Evolutionary conservation across 768 basidiomycete genomes (phyloP).

Genomic region (Mycena maculata): DNA sequence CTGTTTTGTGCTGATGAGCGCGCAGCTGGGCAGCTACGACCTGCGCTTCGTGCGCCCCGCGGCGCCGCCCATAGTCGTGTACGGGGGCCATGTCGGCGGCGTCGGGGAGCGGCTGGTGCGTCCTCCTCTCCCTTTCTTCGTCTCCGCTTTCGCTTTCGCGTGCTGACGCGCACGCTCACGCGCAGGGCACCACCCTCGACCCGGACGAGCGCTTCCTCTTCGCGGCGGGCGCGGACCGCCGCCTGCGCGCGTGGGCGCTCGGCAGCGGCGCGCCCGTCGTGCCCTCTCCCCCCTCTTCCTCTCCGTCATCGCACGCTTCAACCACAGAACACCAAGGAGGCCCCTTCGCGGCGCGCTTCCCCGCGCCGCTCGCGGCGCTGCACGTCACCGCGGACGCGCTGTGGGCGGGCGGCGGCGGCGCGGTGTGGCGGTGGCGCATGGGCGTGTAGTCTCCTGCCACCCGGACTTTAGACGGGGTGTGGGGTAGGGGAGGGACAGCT

Average conservation of each 20-base stretch:
- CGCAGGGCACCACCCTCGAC: slow-evolving; percentile 72
- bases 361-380: slow-evolving; percentile 1
- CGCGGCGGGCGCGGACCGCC: slow-evolving; percentile 74
- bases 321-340: neutral
- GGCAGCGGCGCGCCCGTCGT: slow-evolving; percentile 59
- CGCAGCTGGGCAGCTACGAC: slow-evolving; percentile 24
- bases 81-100: slow-evolving; percentile 13
- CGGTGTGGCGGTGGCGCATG: slow-evolving; percentile 10
- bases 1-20: neutral
- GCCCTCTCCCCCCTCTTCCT: slow-evolving; percentile 21
- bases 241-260: slow-evolving; percentile 78
- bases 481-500: no score
- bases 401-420: slow-evolving; percentile 17
- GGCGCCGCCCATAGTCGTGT: slow-evolving; percentile 11
- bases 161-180: neutral
- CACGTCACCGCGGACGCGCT: slow-evolving; percentile 13
- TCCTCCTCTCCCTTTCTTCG: neutral
- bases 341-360: slow-evolving; percentile 4
- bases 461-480: no score
- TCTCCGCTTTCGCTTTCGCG: neutral
- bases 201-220: slow-evolving; percentile 69
- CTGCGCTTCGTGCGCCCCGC: slow-evolving; percentile 25
- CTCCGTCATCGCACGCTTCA: neutral
- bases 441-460: no score
- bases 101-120: slow-evolving; percentile 16